Percentiles rank a stretch among this genome's conserved stretches.
phyloP scores from a whole-genome alignment of 1,284 basidiomycete genomes.

The Malassezia psittaci region DNA sequence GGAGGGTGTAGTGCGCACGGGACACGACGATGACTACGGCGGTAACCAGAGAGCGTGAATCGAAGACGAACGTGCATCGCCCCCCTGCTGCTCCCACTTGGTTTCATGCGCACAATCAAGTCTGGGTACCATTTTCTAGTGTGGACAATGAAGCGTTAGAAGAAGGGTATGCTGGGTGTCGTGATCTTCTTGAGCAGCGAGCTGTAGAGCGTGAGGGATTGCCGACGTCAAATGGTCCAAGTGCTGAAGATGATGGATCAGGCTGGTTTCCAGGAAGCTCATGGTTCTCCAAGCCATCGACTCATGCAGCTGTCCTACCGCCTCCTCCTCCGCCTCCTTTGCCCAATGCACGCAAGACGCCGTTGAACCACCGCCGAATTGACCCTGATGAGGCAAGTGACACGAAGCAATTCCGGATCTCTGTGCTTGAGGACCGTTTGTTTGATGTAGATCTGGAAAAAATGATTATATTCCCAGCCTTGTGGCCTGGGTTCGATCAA shows the following conservation, averaged over 20 bases:
- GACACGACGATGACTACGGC: background rate
- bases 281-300: constrained; percentile 3
- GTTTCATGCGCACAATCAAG: constrained; percentile 37
- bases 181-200: background rate
- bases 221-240: too few relatives aligned
- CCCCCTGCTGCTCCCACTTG: constrained; percentile 13
- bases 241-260: background rate
- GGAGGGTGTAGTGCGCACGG: background rate
- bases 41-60: background rate
- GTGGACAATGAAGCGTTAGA: constrained; percentile 33
- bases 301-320: background rate
- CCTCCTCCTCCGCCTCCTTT: constrained; percentile 6
- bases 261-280: background rate
- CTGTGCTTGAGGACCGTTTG: constrained; percentile 42
- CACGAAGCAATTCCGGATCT: constrained; percentile 24
- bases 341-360: constrained; percentile 8
- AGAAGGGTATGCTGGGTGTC: constrained; percentile 16
- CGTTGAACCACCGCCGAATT: constrained; percentile 16
- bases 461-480: constrained; percentile 47
- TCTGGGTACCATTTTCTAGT: constrained; percentile 35
- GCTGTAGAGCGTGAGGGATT: background rate
- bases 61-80: background rate
- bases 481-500: constrained; percentile 48
- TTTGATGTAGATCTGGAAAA: constrained; percentile 40
- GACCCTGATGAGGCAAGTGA: constrained; percentile 38